A percentile compares a stretch with the other conserved stretches of the same genome.
Evolutionary conservation across 352 stramenopile genomes (phyloP).

Genomic region (Aphanomyces euteiches): DNA sequence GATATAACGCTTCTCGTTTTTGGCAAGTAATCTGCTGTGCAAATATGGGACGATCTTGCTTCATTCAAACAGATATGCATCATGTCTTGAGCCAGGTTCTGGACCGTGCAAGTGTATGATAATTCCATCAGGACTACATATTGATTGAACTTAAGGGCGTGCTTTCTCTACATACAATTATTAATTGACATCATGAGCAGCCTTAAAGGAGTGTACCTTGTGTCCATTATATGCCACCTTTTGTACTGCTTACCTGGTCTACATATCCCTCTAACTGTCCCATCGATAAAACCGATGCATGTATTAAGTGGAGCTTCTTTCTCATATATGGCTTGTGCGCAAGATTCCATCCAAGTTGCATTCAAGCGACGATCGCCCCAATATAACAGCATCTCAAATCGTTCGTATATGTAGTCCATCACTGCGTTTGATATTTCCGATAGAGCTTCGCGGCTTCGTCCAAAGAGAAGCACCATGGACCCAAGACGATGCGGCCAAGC

Average conservation of each 20-base stretch:
- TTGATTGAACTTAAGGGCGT: conserved; percentile 3
- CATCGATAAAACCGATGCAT: conserved; percentile 12
- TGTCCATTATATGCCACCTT: neutral
- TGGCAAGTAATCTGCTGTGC: neutral
- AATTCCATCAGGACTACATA: neutral
- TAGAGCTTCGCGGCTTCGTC: conserved; percentile 4
- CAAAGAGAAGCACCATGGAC: conserved; percentile 13
- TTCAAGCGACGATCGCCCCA: neutral
- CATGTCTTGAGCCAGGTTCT: conserved; percentile 7
- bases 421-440: neutral
- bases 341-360: neutral
- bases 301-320: neutral
- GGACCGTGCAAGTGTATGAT: conserved; percentile 8
- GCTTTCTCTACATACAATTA: neutral
- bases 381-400: neutral
- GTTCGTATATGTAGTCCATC: conserved; percentile 6
- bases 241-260: conserved; percentile 6
- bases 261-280: conserved; percentile 7
- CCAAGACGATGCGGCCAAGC: conserved; percentile 17
- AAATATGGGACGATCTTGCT: neutral
- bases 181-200: neutral
- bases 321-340: neutral
- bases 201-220: conserved; percentile 9
- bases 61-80: neutral
- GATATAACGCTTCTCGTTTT: neutral